Percentiles rank a stretch among this genome's conserved stretches.
Conservation (phyloP, 2,329 filamentous ascomycete genomes). For the Diaporthe sp. region DNA sequence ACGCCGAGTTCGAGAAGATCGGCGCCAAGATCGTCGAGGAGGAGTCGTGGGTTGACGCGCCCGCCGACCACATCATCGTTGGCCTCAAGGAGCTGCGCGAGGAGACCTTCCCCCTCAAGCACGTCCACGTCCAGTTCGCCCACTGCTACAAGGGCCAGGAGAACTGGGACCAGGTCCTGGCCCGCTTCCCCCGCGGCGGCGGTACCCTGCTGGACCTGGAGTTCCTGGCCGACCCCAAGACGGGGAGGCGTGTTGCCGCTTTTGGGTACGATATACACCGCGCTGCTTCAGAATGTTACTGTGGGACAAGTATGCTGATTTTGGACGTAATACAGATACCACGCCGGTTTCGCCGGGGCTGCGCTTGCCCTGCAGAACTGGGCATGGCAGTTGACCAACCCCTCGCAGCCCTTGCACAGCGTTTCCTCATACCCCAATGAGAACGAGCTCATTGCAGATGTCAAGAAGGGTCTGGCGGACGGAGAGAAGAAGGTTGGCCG, state of each 20-base stretch:
- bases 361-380: conserved; percentile 84
- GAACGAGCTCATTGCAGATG: conserved; percentile 76
- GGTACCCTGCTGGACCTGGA: conserved; percentile 88
- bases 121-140: conserved; percentile 79
- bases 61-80: conserved; percentile 77
- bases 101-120: conserved; percentile 78
- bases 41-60: conserved; percentile 76
- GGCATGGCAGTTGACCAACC: conserved; percentile 82
- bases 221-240: conserved; percentile 79
- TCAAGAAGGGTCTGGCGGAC: conserved; percentile 77
- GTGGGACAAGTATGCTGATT: background rate
- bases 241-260: conserved; percentile 77
- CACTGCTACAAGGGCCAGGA: conserved; percentile 83
- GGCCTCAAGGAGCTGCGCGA: conserved; percentile 84
- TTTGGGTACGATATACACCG: conserved; percentile 67
- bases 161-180: conserved; percentile 84
- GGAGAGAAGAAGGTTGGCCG: conserved; percentile 74
- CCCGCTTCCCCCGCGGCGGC: conserved; percentile 80
- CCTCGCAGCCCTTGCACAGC: conserved; percentile 73
- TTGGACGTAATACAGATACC: conserved; percentile 16
- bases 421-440: conserved; percentile 81
- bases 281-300: background rate
- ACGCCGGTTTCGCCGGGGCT: conserved; percentile 58
- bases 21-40: conserved; percentile 76
- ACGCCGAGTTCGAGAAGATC: conserved; percentile 70